phyloP scores from a whole-genome alignment of 1,284 basidiomycete genomes.

The Chondrostereum purpureum region DNA sequence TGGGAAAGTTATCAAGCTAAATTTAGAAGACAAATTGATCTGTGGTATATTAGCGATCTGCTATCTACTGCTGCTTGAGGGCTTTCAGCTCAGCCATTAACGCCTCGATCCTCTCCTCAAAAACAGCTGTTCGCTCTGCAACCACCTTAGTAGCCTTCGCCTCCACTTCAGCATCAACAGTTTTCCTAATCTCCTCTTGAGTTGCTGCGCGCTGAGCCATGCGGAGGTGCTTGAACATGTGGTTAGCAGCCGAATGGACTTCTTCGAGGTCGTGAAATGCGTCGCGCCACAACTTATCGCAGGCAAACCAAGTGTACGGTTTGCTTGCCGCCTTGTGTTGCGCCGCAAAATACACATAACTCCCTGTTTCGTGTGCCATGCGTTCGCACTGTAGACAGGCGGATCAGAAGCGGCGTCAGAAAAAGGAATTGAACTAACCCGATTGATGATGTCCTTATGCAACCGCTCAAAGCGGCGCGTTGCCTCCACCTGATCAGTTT shows the following conservation, averaged over 20 bases:
- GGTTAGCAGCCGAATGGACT: not conserved
- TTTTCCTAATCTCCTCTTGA: not conserved
- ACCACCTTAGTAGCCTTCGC: no score
- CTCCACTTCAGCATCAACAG: no score
- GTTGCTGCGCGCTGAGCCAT: not conserved
- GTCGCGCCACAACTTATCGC: constrained; percentile 7
- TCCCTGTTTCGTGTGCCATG: constrained; percentile 8
- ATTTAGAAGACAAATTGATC: no score
- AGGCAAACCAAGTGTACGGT: constrained; percentile 6
- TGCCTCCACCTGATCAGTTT: not conserved
- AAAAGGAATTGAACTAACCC: not conserved
- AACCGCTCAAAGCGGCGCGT: not conserved
- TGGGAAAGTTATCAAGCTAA: no score
- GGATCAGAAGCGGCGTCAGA: not conserved
- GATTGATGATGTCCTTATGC: not conserved
- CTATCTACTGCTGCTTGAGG: no score
- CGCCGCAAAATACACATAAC: constrained; percentile 12
- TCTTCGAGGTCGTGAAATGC: not conserved
- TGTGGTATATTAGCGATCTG: no score
- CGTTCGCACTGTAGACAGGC: constrained; percentile 8
- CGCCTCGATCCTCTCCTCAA: no score
- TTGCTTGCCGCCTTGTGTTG: constrained; percentile 10
- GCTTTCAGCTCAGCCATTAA: no score
- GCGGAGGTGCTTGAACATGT: not conserved
- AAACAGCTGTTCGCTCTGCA: no score